These are phyloP conservation scores for Leccinum fallax DNA, from an alignment of 1,284 basidiomycete genomes.

Conservation along the genomic window DNA sequence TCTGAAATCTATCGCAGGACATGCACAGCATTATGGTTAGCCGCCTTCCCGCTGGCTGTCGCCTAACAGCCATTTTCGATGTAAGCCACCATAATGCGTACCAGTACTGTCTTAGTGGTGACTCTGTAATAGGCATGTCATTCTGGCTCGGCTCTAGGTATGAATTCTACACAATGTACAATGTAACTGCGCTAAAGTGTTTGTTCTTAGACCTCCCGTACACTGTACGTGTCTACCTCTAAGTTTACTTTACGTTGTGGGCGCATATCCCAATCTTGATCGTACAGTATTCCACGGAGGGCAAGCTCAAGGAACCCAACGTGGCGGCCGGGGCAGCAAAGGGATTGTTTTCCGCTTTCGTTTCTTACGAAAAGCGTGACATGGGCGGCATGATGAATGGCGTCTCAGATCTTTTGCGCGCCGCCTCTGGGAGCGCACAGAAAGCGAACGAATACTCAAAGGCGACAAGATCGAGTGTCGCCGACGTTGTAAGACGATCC, in stretches of 20 bases:
- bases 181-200: conserved; percentile 6
- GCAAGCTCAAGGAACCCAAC: conserved; percentile 92
- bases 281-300: conserved; percentile 84
- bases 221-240: conserved; percentile 42
- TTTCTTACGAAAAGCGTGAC: conserved; percentile 77
- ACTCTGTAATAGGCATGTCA: conserved; percentile 55
- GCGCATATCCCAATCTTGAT: conserved; percentile 1
- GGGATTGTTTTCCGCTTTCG: conserved; percentile 68
- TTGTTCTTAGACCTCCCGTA: conserved; percentile 55
- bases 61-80: conserved; percentile 88
- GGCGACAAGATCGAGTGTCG: conserved; percentile 77
- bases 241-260: not conserved
- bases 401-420: conserved; percentile 43
- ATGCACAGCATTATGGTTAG: conserved; percentile 76
- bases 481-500: conserved; percentile 53
- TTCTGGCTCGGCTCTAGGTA: conserved; percentile 68
- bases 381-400: conserved; percentile 68
- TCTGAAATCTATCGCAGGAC: conserved; percentile 41
- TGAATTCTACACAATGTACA: conserved; percentile 10
- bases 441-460: conserved; percentile 66
- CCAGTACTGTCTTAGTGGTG: not conserved
- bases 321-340: conserved; percentile 77
- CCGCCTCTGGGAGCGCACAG: conserved; percentile 44
- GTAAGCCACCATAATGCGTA: conserved; percentile 41
- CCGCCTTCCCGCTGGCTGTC: conserved; percentile 80